Conservation (phyloP, 768 basidiomycete species). For the Suillus paluster region DNA sequence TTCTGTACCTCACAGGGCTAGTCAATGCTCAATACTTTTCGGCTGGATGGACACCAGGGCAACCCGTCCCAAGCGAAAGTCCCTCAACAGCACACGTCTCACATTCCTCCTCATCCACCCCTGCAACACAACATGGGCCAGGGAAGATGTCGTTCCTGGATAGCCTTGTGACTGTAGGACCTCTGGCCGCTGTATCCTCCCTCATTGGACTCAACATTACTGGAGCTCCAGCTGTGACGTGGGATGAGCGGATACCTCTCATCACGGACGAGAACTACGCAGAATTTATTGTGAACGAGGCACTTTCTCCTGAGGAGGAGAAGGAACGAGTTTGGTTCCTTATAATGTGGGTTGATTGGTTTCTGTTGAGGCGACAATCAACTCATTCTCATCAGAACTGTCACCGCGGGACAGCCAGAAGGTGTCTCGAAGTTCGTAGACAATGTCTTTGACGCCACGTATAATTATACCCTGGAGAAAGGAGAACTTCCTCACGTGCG, state of each 20-base stretch:
- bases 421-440: conserved; percentile 75
- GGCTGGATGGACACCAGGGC: conserved; percentile 80
- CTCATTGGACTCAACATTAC: conserved; percentile 75
- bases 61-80: conserved; percentile 46
- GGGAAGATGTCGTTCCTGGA: conserved; percentile 32
- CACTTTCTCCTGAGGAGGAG: conserved; percentile 65
- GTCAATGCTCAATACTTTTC: conserved; percentile 75
- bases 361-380: background rate
- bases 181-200: conserved; percentile 57
- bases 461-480: conserved; percentile 60
- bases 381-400: conserved; percentile 45
- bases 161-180: conserved; percentile 52
- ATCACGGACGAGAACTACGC: conserved; percentile 84
- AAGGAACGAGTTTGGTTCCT: conserved; percentile 76
- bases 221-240: conserved; percentile 48
- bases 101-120: conserved; percentile 27
- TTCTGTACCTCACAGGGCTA: conserved; percentile 24
- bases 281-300: conserved; percentile 73
- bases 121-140: conserved; percentile 24
- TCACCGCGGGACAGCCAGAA: conserved; percentile 60
- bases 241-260: conserved; percentile 77
- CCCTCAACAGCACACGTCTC: conserved; percentile 21
- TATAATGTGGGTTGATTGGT: conserved; percentile 60
- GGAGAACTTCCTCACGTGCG: conserved; percentile 72
- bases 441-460: conserved; percentile 74